Base-by-base conservation (phyloP, 2,329 filamentous ascomycete species). In the Colletotrichum musae region DNA sequence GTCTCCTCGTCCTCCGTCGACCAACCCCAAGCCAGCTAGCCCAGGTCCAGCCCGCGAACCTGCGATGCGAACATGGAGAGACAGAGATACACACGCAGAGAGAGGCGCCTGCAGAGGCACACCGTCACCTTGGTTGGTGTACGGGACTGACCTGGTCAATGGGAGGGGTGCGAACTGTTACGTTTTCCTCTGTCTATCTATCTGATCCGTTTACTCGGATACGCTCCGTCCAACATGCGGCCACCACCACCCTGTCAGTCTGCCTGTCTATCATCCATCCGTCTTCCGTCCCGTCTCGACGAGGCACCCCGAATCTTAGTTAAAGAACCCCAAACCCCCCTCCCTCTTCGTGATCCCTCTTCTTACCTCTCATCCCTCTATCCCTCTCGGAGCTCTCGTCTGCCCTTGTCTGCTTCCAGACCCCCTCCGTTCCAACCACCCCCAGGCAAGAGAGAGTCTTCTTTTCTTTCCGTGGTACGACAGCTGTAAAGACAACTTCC, bases 11-110 rank as follows among this genome's bases (percentile, higher is more conserved):
- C 32, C 32, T 39, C 62, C 61, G 53, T 59, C 52, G 41, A 47
- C 61, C 54, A 48, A 47, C 61, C 54, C 62, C 54, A 66, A 56
- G 66, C 32, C 39, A 50, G 56, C 66, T 32, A 60, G 43, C 43
- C 62, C 62, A 48, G 67, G 62, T 69, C 62, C 60, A 68, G 66
- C 56, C 57, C 56, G 47, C 56, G 62, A 67, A 61, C 51, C 41
- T 45, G 24, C 45, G 26, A 69, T 62, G 59, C 45, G 50, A 61
- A 65, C 43, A 43, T 24, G 48, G 61, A 36, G 32, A 36, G 32
- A 36, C 32, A 36, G 32, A 36, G 7, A 36, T 10, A 36, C 32
- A 36, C 32, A 10, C 32, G 16, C 13, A 15, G 41, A 43, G 41
- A n/a, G 16, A 43, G 15, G 6, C 13, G 13, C 16, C 41, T 43